These are phyloP conservation scores for Telfairia occidentalis DNA, from an alignment of 331 rosid species.

Conservation along the genomic window DNA sequence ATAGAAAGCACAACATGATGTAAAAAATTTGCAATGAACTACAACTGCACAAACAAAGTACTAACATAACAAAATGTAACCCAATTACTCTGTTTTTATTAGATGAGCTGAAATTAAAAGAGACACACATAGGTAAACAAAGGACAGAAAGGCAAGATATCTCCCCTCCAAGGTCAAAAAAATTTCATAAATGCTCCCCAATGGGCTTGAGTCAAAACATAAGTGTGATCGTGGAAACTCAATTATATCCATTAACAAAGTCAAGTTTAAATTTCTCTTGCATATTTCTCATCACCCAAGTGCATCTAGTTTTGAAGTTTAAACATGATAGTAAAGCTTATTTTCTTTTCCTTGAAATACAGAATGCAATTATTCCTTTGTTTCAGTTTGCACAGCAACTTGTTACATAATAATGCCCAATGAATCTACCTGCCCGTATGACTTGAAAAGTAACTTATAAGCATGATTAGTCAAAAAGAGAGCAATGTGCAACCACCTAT, in stretches of 20 bases:
- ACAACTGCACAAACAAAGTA: neutral
- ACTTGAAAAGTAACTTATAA: neutral
- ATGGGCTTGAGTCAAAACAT: neutral
- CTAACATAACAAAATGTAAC: neutral
- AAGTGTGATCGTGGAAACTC: neutral
- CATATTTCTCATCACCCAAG: neutral
- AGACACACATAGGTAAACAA: neutral
- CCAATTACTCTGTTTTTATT: neutral
- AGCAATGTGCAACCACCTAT: neutral
- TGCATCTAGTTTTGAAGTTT: neutral
- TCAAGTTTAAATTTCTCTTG: neutral
- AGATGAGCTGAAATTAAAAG: neutral
- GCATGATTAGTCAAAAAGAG: neutral
- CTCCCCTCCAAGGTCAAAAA: neutral
- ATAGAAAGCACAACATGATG: neutral
- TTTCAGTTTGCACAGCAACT: neutral
- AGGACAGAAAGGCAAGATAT: neutral
- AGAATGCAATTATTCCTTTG: neutral
- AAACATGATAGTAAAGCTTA: neutral
- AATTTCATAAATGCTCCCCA: neutral
- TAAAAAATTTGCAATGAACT: neutral
- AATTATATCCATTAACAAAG: slow-evolving; percentile 2
- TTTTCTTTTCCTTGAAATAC: neutral
- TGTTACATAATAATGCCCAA: neutral
- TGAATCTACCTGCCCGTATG: neutral